A percentile compares a stretch with the other conserved stretches of the same genome.
phyloP scores from a whole-genome alignment of 495 filamentous ascomycete species.

The Cairneyella variabilis region DNA sequence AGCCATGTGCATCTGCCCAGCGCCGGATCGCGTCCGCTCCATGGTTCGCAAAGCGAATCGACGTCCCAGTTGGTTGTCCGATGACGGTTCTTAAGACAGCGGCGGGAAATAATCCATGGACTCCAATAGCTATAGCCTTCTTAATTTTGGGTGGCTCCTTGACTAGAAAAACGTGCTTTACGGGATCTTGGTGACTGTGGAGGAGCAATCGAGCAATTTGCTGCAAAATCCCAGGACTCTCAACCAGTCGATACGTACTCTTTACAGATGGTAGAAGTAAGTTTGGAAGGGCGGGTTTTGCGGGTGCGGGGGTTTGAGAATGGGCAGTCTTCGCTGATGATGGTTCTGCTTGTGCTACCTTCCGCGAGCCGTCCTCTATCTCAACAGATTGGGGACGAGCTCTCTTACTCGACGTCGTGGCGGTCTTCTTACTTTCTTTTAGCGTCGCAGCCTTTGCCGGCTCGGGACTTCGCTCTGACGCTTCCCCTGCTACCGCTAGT shows the following conservation, averaged over 20 bases:
- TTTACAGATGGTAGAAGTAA: slow-evolving; percentile 65
- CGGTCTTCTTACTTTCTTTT: slow-evolving; percentile 31
- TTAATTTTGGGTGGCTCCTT: slow-evolving; percentile 67
- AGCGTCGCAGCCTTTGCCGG: slow-evolving; percentile 52
- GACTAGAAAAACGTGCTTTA: slow-evolving; percentile 69
- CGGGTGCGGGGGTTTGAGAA: slow-evolving; percentile 27
- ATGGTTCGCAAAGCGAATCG: slow-evolving; percentile 85
- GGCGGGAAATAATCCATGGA: slow-evolving; percentile 93
- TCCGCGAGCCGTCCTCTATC: slow-evolving; percentile 20
- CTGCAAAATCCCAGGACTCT: slow-evolving; percentile 67
- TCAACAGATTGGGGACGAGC: slow-evolving; percentile 30
- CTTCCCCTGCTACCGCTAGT: slow-evolving; percentile 63
- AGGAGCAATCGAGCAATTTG: slow-evolving; percentile 65
- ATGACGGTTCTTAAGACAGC: slow-evolving; percentile 78
- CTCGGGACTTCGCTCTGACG: slow-evolving; percentile 59
- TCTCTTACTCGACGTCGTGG: slow-evolving; percentile 30
- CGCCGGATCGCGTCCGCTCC: slow-evolving; percentile 78
- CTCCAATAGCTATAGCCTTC: slow-evolving; percentile 84
- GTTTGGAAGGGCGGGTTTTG: slow-evolving; percentile 44
- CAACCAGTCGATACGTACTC: slow-evolving; percentile 62
- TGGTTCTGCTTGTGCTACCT: slow-evolving; percentile 27
- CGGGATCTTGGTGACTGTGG: slow-evolving; percentile 53
- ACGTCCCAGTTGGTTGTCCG: slow-evolving; percentile 93
- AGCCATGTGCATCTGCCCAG: slow-evolving; percentile 66
- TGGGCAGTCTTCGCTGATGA: slow-evolving; percentile 30